These are phyloP conservation scores for Madurella fahalii DNA, from an alignment of 2,329 filamentous ascomycete genomes.

Conservation along the genomic window DNA sequence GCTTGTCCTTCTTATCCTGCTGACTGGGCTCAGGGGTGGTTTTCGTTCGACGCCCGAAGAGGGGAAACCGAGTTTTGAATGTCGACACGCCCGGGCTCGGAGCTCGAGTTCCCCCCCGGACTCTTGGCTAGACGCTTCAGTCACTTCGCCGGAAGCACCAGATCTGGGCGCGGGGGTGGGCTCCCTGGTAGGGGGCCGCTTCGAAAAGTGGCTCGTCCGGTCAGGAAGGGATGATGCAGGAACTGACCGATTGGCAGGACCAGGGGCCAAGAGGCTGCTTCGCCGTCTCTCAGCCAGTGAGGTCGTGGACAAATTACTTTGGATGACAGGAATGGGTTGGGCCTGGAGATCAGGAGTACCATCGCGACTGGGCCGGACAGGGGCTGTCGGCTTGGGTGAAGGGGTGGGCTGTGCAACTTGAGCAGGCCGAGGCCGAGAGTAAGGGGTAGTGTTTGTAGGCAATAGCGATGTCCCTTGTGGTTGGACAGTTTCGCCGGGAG, in stretches of 20 bases:
- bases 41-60: slow-evolving; percentile 73
- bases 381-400: slow-evolving; percentile 40
- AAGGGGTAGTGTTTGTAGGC: slow-evolving; percentile 23
- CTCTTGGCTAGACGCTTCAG: slow-evolving; percentile 27
- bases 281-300: slow-evolving; percentile 48
- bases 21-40: slow-evolving; percentile 47
- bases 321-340: slow-evolving; percentile 55
- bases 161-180: slow-evolving; percentile 31
- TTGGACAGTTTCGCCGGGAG: slow-evolving; percentile 29
- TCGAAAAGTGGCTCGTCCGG: slow-evolving; percentile 26
- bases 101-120: slow-evolving; percentile 36
- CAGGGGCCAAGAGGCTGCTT: slow-evolving; percentile 33
- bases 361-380: slow-evolving; percentile 63
- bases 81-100: slow-evolving; percentile 56
- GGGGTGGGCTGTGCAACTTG: slow-evolving; percentile 26
- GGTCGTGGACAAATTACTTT: slow-evolving; percentile 54
- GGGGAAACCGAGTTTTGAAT: slow-evolving; percentile 64
- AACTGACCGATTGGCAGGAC: slow-evolving; percentile 33
- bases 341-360: slow-evolving; percentile 60
- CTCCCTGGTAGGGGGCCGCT: slow-evolving; percentile 33
- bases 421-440: slow-evolving; percentile 25
- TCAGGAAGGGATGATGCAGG: slow-evolving; percentile 33
- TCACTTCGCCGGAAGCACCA: slow-evolving; percentile 13
- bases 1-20: slow-evolving; percentile 55
- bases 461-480: slow-evolving; percentile 24